These are phyloP conservation scores for Drosera capensis DNA, from an alignment of 148 eudicot genomes.

Conservation along the genomic window DNA sequence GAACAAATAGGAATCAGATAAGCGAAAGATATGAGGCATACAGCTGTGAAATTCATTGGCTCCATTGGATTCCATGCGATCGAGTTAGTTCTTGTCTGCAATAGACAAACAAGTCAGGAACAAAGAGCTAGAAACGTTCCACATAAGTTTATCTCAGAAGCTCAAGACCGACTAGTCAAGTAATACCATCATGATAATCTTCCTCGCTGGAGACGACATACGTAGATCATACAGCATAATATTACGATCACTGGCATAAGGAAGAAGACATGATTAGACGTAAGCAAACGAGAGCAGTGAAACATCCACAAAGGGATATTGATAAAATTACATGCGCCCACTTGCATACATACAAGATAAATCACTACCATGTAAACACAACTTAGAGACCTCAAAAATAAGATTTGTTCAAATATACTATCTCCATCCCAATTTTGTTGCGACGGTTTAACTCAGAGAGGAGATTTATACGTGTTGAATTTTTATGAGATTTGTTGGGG, in stretches of 20 bases:
- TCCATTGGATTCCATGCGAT: conserved; percentile 96
- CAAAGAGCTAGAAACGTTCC: not conserved
- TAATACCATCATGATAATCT: conserved; percentile 77
- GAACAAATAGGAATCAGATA: not conserved
- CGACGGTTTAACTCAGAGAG: no score
- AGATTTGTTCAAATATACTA: no score
- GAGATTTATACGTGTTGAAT: no score
- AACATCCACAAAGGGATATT: not conserved
- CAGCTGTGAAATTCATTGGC: conserved; percentile 94
- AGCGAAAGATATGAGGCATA: conserved; percentile 34
- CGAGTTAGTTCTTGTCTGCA: conserved; percentile 81
- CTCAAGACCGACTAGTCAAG: not conserved
- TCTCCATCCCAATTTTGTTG: no score
- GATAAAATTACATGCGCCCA: not conserved
- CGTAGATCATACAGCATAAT: conserved; percentile 87
- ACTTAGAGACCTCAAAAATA: no score
- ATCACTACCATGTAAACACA: no score
- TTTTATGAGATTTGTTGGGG: no score
- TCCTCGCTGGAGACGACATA: conserved; percentile 59
- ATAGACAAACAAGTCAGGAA: conserved; percentile 4
- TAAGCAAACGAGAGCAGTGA: not conserved
- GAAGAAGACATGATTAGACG: not conserved
- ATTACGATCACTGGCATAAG: conserved; percentile 70
- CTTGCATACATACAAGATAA: no score
- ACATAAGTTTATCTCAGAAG: not conserved